Percentiles rank a stretch among this genome's conserved stretches.
These are phyloP conservation scores for Athelia sp. DNA, from an alignment of 1,284 basidiomycete species.

Conservation along the genomic window DNA sequence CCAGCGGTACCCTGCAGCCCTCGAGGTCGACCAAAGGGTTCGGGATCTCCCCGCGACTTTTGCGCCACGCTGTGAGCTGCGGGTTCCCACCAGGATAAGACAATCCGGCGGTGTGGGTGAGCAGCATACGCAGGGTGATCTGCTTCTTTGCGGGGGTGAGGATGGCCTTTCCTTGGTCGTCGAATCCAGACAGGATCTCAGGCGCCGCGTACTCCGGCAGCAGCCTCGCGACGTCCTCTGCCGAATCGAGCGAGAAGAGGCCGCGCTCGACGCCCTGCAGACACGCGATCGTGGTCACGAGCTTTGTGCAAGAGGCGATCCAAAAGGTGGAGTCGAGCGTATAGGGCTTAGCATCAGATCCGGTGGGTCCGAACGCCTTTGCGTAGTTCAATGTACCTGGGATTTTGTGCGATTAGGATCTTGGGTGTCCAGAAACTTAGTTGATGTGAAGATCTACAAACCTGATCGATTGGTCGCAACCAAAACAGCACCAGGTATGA, in stretches of 20 bases:
- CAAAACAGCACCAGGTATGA: too few species aligned
- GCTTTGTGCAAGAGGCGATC: background rate
- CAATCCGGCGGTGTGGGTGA: background rate
- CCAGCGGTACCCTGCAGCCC: too few species aligned
- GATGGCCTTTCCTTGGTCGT: background rate
- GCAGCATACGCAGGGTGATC: background rate
- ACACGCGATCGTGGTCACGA: background rate
- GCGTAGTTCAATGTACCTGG: too few species aligned
- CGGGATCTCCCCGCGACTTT: too few species aligned
- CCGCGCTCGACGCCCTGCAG: background rate
- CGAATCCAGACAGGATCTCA: background rate
- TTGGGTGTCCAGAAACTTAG: too few species aligned
- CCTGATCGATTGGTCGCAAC: too few species aligned
- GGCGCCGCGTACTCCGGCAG: background rate
- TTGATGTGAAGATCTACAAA: too few species aligned
- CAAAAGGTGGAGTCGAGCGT: background rate
- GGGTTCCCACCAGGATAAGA: too few species aligned
- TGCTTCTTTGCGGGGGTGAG: background rate
- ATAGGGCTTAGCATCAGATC: background rate
- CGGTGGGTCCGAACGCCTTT: too few species aligned
- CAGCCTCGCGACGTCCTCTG: background rate
- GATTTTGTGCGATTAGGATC: too few species aligned
- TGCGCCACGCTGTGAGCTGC: too few species aligned
- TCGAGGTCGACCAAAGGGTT: too few species aligned
- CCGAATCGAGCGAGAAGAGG: background rate